phyloP scores from a whole-genome alignment of 2,329 filamentous ascomycete species.

The Pseudogymnoascus sp. region DNA sequence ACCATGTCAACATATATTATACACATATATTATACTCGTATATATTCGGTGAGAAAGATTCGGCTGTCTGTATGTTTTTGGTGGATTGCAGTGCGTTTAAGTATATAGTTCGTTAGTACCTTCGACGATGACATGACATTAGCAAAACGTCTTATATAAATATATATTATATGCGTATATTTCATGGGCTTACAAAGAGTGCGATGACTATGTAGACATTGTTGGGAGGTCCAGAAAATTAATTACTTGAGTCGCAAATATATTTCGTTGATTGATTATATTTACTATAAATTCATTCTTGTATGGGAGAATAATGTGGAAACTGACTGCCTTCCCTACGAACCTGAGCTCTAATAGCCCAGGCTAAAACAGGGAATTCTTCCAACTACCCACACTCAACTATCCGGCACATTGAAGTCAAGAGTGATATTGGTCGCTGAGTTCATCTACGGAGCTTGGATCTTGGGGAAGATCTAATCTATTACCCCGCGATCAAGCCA shows the following conservation, averaged over 20 bases:
- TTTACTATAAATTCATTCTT: too few relatives aligned
- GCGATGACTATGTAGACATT: too few relatives aligned
- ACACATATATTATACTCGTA: neutral
- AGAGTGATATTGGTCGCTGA: neutral
- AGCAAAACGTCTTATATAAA: neutral
- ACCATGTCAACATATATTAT: neutral
- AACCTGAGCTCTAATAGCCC: too few relatives aligned
- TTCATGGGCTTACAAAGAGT: too few relatives aligned
- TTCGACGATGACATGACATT: neutral
- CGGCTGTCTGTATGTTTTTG: neutral
- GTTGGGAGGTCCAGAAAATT: too few relatives aligned
- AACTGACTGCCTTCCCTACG: too few relatives aligned
- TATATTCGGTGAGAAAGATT: neutral
- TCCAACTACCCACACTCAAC: neutral
- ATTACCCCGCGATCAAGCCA: constrained; percentile 1
- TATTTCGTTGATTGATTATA: too few relatives aligned
- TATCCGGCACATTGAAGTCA: neutral
- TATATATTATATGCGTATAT: too few relatives aligned
- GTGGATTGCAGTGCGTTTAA: neutral
- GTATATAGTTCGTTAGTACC: neutral
- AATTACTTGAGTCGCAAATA: too few relatives aligned
- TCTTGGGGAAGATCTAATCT: neutral
- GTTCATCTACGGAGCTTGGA: neutral
- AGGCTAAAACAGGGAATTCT: too few relatives aligned
- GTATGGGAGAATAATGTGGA: too few relatives aligned